Conservation (phyloP, 768 basidiomycete genomes). For the Gloeostereum incarnatum region DNA sequence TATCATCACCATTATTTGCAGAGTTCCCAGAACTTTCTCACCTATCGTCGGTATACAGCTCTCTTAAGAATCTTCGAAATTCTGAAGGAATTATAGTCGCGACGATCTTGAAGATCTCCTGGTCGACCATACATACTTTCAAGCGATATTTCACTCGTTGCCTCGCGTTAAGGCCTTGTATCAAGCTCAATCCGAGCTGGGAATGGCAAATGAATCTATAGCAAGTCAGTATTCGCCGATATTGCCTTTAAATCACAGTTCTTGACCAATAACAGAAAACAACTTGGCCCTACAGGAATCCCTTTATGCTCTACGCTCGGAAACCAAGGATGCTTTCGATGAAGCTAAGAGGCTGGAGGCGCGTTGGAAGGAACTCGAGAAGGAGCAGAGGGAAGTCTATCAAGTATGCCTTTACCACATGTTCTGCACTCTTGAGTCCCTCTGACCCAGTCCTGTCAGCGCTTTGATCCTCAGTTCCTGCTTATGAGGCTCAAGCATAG, state of each 20-base stretch:
- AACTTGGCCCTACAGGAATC: conserved; percentile 71
- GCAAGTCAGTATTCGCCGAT: conserved; percentile 49
- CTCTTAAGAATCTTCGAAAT: not conserved
- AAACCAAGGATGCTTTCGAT: conserved; percentile 83
- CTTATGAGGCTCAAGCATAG: conserved; percentile 83
- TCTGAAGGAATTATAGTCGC: conserved; percentile 36
- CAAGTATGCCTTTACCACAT: conserved; percentile 42
- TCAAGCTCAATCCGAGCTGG: conserved; percentile 67
- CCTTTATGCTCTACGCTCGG: conserved; percentile 65
- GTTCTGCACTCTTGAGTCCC: conserved; percentile 1
- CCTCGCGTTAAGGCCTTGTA: conserved; percentile 67
- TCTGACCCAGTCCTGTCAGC: conserved; percentile 34
- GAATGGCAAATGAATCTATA: conserved; percentile 77
- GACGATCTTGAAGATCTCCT: conserved; percentile 89
- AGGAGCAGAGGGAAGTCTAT: conserved; percentile 82
- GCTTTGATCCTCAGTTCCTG: conserved; percentile 81
- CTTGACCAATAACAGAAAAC: conserved; percentile 36
- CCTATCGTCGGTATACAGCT: conserved; percentile 45
- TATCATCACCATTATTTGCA: conserved; percentile 37
- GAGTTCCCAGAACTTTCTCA: conserved; percentile 71
- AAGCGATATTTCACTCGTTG: conserved; percentile 79
- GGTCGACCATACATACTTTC: conserved; percentile 74
- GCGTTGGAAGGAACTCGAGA: conserved; percentile 81
- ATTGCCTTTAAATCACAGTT: conserved; percentile 4
- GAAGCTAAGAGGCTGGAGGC: conserved; percentile 75